Conservation (phyloP, 495 filamentous ascomycete genomes). For the Podospora sp. region DNA sequence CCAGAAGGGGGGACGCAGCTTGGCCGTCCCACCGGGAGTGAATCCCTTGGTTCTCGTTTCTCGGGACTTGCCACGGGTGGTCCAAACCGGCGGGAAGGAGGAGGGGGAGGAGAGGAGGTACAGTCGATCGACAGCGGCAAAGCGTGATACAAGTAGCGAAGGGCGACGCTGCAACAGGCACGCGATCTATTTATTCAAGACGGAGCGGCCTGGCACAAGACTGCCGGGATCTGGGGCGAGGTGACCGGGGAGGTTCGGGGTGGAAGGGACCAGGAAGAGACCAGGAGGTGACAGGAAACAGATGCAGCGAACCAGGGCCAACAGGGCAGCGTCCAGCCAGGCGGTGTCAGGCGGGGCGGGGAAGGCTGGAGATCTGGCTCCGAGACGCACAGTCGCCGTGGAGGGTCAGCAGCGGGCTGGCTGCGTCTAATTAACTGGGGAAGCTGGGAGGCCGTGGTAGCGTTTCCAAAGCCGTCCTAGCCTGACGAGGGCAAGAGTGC, state of each 20-base stretch:
- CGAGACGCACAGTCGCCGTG: neutral
- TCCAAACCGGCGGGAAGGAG: conserved; percentile 25
- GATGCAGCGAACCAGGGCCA: neutral
- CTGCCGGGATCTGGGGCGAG: conserved; percentile 3
- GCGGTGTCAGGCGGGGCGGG: conserved; percentile 32
- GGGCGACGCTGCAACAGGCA: conserved; percentile 25
- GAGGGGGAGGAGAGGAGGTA: conserved; percentile 13
- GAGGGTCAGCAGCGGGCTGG: neutral
- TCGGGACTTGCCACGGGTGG: conserved; percentile 26
- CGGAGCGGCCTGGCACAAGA: conserved; percentile 12
- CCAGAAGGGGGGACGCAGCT: conserved; percentile 5
- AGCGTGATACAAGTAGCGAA: conserved; percentile 16
- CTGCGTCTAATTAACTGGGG: neutral
- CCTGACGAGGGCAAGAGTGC: conserved; percentile 9
- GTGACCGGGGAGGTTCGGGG: conserved; percentile 14
- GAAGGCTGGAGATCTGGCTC: conserved; percentile 30
- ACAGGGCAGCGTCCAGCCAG: conserved; percentile 28
- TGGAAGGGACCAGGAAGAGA: neutral
- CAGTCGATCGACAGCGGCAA: conserved; percentile 8
- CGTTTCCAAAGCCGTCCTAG: conserved; percentile 1
- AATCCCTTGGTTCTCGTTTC: conserved; percentile 17
- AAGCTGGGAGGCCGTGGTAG: neutral
- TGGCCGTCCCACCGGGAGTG: conserved; percentile 14
- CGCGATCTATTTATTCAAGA: conserved; percentile 32
- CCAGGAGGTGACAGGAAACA: neutral